Base-by-base conservation (phyloP, 139 green algal genomes). In the Nannochloris sp. region DNA sequence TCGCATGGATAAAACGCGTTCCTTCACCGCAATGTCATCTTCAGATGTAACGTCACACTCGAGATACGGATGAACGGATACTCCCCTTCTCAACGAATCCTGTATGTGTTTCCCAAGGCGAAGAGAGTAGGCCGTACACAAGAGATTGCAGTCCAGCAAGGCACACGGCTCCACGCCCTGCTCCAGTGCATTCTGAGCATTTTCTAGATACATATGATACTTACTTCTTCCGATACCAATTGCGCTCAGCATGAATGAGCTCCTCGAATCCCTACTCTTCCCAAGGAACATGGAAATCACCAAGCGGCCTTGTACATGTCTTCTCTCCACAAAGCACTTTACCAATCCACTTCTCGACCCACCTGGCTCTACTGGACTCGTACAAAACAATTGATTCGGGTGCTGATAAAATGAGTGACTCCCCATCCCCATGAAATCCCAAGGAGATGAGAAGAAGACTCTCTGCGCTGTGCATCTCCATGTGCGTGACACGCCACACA, bases 351-450 rank as follows among this genome's bases (percentile, higher is more conserved):
- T 67, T 10, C 48, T 37, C 9, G 48, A 68, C 37, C 54, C 70
- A 4, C 21, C 24, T 11, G 57, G 56, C n/a, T 27, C 27, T 48
- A 48, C 44, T 34, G 55, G 64, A 48, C 59, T 72, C 44, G 70
- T 48, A 34, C 56, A 68, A 51, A 83, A 78, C 5, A 83, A 60
- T 59, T 83, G 76, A 25, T 75, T 61, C 25, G 76, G 76, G 44
- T 83, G 76, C 25, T 60, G 59, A 53, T 12, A 60, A 23, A 37
- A 64, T 24, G 1, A 43, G 25, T 10, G 23, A 31, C 10, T 68
- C 2, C 34, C 34, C 34, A 40, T 40, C 8, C 34, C 34, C 34
- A 40, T 40, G 1, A 40, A 40, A 40, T 40, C 49, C 76, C 76
- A 83, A 4, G 70, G 69, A 14, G 37, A 53, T 3, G 18, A 25